A percentile compares a stretch with the other conserved stretches of the same genome.
Conservation (phyloP, 1,284 basidiomycete species). For the Rhizoctonia solani region DNA sequence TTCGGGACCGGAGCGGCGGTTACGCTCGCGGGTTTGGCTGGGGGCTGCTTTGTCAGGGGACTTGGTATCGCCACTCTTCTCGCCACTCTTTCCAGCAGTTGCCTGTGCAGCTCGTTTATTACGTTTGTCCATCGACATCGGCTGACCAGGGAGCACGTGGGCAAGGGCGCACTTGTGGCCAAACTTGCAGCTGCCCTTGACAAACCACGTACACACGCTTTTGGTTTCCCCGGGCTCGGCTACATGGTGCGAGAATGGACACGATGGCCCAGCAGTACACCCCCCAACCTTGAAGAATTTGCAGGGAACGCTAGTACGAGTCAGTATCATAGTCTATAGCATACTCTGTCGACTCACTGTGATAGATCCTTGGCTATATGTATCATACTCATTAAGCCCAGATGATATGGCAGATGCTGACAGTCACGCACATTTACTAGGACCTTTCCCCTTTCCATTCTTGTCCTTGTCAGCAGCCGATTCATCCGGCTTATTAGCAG, state of each 20-base stretch:
- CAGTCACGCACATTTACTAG: slow-evolving; percentile 47
- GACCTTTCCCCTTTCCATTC: slow-evolving; percentile 45
- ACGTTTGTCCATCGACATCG: slow-evolving; percentile 93
- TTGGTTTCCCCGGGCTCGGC: slow-evolving; percentile 79
- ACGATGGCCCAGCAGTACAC: slow-evolving; percentile 92
- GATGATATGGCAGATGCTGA: neutral
- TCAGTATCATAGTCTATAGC: neutral
- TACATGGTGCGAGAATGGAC: slow-evolving; percentile 85
- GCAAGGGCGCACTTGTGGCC: slow-evolving; percentile 96
- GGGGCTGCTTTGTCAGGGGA: slow-evolving; percentile 46
- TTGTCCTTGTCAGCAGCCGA: slow-evolving; percentile 45
- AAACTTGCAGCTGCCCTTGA: slow-evolving; percentile 96
- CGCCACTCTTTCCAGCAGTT: slow-evolving; percentile 54
- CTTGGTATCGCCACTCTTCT: slow-evolving; percentile 40
- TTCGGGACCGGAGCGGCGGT: slow-evolving; percentile 50
- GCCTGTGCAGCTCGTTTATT: slow-evolving; percentile 96
- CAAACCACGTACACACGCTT: slow-evolving; percentile 93
- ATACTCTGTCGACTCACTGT: slow-evolving; percentile 50
- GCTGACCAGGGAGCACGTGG: slow-evolving; percentile 92
- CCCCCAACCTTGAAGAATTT: slow-evolving; percentile 95
- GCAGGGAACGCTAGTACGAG: slow-evolving; percentile 72
- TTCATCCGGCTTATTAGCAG: slow-evolving; percentile 6
- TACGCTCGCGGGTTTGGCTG: slow-evolving; percentile 47
- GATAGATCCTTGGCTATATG: slow-evolving; percentile 80
- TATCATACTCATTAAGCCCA: neutral